Conservation (phyloP, 108 stramenopile genomes). For the Stephanodiscus minutulus region DNA sequence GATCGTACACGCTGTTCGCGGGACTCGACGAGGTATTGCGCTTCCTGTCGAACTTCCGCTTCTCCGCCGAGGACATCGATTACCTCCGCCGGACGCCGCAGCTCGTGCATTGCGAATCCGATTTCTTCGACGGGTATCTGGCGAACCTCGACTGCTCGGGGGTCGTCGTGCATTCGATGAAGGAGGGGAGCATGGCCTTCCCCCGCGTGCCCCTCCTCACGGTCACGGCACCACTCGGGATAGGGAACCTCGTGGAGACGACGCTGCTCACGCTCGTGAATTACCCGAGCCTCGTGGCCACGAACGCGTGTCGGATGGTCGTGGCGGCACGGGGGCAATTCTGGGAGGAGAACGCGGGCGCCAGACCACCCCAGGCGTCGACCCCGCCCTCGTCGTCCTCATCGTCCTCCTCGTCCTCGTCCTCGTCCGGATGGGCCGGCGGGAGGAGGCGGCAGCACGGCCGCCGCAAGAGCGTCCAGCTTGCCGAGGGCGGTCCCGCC, state of each 20-base stretch:
- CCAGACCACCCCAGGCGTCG: conserved; percentile 16
- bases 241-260: conserved; percentile 96
- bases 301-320: conserved; percentile 97
- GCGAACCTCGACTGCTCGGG: conserved; percentile 68
- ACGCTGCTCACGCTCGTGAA: conserved; percentile 95
- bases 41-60: conserved; percentile 71
- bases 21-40: conserved; percentile 91
- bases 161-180: conserved; percentile 75
- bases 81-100: conserved; percentile 78
- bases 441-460: neutral
- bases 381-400: neutral
- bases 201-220: conserved; percentile 82
- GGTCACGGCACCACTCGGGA: conserved; percentile 86
- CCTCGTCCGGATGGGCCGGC: too few species aligned
- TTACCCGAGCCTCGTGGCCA: conserved; percentile 91
- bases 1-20: conserved; percentile 92
- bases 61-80: conserved; percentile 76
- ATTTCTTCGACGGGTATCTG: conserved; percentile 88
- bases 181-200: conserved; percentile 90
- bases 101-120: conserved; percentile 72
- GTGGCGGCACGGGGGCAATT: conserved; percentile 78
- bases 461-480: conserved; percentile 34
- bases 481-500: conserved; percentile 32
- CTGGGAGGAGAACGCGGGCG: conserved; percentile 48
- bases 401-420: too few species aligned